phyloP scores from a whole-genome alignment of 176 grass and related monocot genomes.

The Otatea glauca region DNA sequence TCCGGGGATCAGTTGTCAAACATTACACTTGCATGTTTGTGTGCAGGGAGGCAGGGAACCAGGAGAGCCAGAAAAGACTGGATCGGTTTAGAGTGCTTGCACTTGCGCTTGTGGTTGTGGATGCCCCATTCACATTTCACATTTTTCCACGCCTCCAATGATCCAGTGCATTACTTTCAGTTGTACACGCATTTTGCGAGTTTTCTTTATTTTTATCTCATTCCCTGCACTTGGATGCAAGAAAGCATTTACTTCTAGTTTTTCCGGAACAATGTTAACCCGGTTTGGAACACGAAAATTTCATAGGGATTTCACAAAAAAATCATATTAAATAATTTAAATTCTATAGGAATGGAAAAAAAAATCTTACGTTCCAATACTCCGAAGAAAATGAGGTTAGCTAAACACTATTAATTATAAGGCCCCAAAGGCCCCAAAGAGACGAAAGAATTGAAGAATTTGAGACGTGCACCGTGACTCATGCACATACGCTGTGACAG shows the following conservation, averaged over 20 bases:
- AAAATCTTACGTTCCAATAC: no score
- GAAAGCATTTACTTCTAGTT: background rate
- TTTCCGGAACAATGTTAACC: no score
- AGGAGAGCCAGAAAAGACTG: slow-evolving; percentile 52
- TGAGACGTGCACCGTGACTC: slow-evolving; percentile 18
- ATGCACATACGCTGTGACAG: slow-evolving; percentile 34
- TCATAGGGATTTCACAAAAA: no score
- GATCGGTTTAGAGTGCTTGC: slow-evolving; percentile 31
- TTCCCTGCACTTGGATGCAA: background rate
- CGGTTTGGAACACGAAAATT: no score
- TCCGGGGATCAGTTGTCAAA: slow-evolving; percentile 18
- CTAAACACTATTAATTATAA: no score
- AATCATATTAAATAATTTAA: no score
- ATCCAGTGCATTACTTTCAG: background rate
- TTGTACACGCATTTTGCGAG: background rate
- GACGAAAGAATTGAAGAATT: no score
- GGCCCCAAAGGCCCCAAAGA: no score
- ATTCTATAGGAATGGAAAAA: no score
- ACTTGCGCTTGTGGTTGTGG: slow-evolving; percentile 20
- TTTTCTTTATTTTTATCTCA: no score
- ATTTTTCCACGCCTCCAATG: background rate
- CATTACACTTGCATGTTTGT: slow-evolving; percentile 35
- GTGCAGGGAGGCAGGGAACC: slow-evolving; percentile 8
- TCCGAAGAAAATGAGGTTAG: no score
- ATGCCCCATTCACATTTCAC: background rate